Conservation (phyloP, 306 rosid species). For the Cicer arietinum region DNA sequence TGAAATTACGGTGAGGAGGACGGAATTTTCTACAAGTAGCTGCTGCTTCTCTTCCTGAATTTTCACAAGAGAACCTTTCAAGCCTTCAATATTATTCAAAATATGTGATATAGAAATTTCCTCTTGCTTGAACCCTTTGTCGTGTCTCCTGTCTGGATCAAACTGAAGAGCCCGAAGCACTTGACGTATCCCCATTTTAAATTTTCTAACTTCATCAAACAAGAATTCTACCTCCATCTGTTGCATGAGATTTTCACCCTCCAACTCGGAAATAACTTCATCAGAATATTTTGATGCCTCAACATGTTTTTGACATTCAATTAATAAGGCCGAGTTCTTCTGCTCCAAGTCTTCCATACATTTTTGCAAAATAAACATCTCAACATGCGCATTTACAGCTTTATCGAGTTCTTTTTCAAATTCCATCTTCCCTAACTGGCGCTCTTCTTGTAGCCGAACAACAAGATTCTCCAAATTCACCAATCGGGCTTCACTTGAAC, state of each 20-base stretch:
- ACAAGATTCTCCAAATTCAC: conserved; percentile 68
- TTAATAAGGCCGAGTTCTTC: conserved; percentile 63
- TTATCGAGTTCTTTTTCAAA: conserved; percentile 87
- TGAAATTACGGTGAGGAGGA: conserved; percentile 68
- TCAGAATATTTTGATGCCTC: conserved; percentile 83
- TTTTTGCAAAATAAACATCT: conserved; percentile 92
- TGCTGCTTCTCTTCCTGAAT: conserved; percentile 78
- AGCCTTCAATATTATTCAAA: conserved; percentile 64
- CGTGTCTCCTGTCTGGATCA: conserved; percentile 51
- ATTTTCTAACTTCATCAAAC: conserved; percentile 79
- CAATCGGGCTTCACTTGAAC: conserved; percentile 67
- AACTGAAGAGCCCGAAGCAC: conserved; percentile 74
- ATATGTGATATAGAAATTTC: conserved; percentile 58
- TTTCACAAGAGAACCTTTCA: conserved; percentile 65
- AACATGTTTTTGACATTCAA: conserved; percentile 75
- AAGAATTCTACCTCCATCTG: conserved; percentile 86
- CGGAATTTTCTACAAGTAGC: conserved; percentile 73
- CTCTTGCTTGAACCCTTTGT: conserved; percentile 56
- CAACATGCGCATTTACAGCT: conserved; percentile 90
- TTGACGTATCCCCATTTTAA: conserved; percentile 64
- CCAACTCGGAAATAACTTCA: conserved; percentile 83
- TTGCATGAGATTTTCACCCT: conserved; percentile 90
- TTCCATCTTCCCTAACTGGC: conserved; percentile 69
- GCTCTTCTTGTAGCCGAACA: conserved; percentile 68
- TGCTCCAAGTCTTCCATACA: conserved; percentile 91